Evolutionary conservation across 208 protist genomes (phyloP), one percentile per base, ranked within the genome.

Genomic region (Acanthamoeba comandoni): DNA sequence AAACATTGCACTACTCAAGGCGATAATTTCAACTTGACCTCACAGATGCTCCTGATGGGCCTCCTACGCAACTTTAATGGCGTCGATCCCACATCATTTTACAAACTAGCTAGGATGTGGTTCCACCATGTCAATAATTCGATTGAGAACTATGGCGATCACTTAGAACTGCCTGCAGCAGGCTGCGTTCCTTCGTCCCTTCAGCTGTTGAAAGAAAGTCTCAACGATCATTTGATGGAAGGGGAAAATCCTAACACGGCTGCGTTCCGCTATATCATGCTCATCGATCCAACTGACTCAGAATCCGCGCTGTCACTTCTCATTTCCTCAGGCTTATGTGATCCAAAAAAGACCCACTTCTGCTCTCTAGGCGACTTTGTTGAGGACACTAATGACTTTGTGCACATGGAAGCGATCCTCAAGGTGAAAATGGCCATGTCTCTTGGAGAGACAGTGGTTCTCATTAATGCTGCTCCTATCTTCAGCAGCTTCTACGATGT

Each of bases 401-500:
- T 67, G 15, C 31, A 77, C 7, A 71, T 70, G 3, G 24, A 92
- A 26, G n/a, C 12, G 24, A 88, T 95, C 2, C 52, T 49, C 12
- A 19, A 91, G 15, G 39, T 95, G 5, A 95, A 95, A 57, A 31
- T 22, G 29, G 7, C 26, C 0, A 95, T 95, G 92, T 52, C 48
- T 62, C 13, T 17, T 15, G 94, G 94, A 31, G 22, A 13, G 15
- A 93, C 89, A 2, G 92, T 95, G 57, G 57, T 95, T 19, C 62
- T 95, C 7, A 51, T 94, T 1, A 95, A 95, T 43, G 65, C 52
- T 17, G 22, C 58, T n/a, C 12, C 29, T 0, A 93, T 95, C 13
- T 49, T 71, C 17, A 22, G 67, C 11, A 92, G 58, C 60, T 95
- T 95, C 58, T 95, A 95, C 91, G 94, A 95, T 57, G 92, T 95